Evolutionary conservation across 2,329 filamentous ascomycete genomes (phyloP).

Genomic region (Arthroderma sp.): DNA sequence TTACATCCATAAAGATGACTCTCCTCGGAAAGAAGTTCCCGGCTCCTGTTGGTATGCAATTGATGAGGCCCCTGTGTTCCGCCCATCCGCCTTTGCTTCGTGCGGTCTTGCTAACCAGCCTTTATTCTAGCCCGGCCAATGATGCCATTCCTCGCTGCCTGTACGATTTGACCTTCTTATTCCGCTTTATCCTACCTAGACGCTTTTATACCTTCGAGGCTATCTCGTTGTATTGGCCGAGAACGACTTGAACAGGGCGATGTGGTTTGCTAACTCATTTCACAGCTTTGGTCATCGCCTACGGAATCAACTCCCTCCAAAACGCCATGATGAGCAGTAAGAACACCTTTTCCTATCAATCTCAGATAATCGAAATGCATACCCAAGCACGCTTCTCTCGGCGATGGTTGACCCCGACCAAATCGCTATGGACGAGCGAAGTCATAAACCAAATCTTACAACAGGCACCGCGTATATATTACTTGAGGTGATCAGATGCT

Average conservation of each 20-base stretch:
- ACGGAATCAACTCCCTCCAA: constrained; percentile 78
- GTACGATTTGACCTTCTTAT: constrained; percentile 45
- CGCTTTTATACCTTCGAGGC: neutral
- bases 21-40: constrained; percentile 78
- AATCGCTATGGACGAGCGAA: too few species aligned
- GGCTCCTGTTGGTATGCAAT: constrained; percentile 57
- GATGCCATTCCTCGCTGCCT: constrained; percentile 86
- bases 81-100: constrained; percentile 10
- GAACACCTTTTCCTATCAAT: constrained; percentile 14
- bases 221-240: neutral
- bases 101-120: constrained; percentile 20
- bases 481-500: too few species aligned
- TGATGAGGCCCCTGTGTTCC: constrained; percentile 10
- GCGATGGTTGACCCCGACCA: too few species aligned
- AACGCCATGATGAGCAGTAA: constrained; percentile 66
- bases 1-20: constrained; percentile 48
- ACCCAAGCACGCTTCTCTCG: neutral
- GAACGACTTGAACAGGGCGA: neutral
- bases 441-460: too few species aligned
- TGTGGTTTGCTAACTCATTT: constrained; percentile 1
- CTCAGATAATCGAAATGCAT: too few species aligned
- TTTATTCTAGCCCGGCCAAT: constrained; percentile 60
- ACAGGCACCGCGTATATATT: too few species aligned
- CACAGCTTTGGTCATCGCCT: constrained; percentile 63
- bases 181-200: neutral